Base-by-base conservation (phyloP, 1,139 yeast genomes). In the Komagataea norvegica region DNA sequence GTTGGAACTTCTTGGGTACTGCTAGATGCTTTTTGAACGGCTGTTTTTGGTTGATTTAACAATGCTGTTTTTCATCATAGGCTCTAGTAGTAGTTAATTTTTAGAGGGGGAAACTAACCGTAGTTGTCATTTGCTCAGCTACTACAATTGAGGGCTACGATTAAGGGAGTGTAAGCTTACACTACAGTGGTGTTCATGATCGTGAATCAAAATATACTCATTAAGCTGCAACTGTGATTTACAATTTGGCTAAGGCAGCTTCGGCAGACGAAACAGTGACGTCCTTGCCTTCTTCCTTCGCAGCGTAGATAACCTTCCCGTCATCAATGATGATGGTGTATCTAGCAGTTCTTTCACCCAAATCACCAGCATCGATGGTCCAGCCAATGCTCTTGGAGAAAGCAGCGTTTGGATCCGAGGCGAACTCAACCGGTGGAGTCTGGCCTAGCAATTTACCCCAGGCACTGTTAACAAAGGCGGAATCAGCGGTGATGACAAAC, bases 401-500 rank as follows among this genome's bases (percentile, higher is more conserved):
- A 27, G 64, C 62, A 34, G 81, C 81, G 42, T 72, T 73, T 32
- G 86, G 77, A 59, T 88, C 96, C 46, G 81, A 68, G 36, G 80
- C 95, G 59, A 85, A 85, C 51, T 79, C 70, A 42, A 82, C 60
- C 62, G 72, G 56, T 49, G 57, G 52, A 36, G 52, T 55, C 33
- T 67, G 72, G 29, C 65, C 64, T 24, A 84, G 66, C 15, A 78
- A 76, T 64, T 82, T 83, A 46, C 84, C 89, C 93, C 94, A 85
- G 27, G 93, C 93, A 46, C 74, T 65, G 59, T 69, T 67, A 41
- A 87, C 93, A 57, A 86, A 86, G 22, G 96, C 85, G 53, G 84
- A 87, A 62, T 87, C 88, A 43, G 85, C 83, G 37, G 93, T 74
- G 43, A 85, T 58, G 23, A 87, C 81, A 42, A 86, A 68, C 37